These are phyloP conservation scores for Zygosaccharomyces bisporus DNA, from an alignment of 805 yeast species.

Conservation along the genomic window DNA sequence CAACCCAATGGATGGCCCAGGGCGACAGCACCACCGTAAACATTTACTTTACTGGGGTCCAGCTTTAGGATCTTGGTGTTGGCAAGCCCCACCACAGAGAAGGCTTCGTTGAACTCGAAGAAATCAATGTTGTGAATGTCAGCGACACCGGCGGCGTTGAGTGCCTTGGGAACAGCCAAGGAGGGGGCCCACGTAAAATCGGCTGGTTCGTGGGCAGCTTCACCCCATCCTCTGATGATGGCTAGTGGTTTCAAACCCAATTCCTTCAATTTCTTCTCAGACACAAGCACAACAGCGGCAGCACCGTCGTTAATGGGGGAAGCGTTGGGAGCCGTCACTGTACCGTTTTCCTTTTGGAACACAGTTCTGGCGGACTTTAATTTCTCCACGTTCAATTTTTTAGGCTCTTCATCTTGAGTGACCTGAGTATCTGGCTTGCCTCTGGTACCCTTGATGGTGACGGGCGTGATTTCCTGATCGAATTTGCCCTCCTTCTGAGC, in stretches of 20 bases:
- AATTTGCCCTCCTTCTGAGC: conserved; percentile 84
- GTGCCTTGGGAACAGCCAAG: conserved; percentile 92
- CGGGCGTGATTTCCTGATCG: conserved; percentile 74
- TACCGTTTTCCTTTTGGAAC: conserved; percentile 89
- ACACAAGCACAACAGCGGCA: conserved; percentile 87
- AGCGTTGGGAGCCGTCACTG: conserved; percentile 96
- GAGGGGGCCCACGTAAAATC: conserved; percentile 97
- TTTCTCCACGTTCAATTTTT: conserved; percentile 72
- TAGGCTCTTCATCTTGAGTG: conserved; percentile 76
- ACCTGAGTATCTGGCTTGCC: conserved; percentile 81
- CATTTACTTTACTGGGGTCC: conserved; percentile 67
- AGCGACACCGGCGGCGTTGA: conserved; percentile 73
- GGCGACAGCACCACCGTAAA: conserved; percentile 95
- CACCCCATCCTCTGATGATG: conserved; percentile 91
- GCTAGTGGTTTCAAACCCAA: conserved; percentile 86
- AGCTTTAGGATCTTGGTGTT: conserved; percentile 67
- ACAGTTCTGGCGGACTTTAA: conserved; percentile 86
- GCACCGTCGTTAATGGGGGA: conserved; percentile 97
- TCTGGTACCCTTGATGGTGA: conserved; percentile 84
- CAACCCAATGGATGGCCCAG: conserved; percentile 93
- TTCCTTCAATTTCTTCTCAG: conserved; percentile 80
- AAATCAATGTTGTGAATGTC: conserved; percentile 67
- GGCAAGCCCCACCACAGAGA: conserved; percentile 93
- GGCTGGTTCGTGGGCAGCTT: conserved; percentile 92
- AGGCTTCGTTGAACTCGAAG: conserved; percentile 97